Percentiles rank a stretch among this genome's conserved stretches.
Conservation (phyloP, 129 eudicot genomes). For the Solidago caesia region DNA sequence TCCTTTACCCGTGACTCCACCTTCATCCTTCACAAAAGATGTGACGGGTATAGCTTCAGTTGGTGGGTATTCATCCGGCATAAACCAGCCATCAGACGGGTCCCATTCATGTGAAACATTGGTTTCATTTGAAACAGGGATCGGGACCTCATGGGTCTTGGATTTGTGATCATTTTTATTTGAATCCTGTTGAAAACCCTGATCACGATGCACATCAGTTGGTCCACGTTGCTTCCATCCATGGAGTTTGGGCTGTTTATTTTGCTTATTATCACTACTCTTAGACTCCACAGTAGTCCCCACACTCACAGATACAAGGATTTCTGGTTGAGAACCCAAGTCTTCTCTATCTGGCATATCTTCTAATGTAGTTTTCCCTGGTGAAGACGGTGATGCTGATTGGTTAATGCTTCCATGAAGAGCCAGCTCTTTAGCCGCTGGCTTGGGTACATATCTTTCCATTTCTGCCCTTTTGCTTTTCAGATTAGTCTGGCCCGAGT, state of each 20-base stretch:
- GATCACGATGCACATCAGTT: slow-evolving; percentile 38
- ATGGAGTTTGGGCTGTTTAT: slow-evolving; percentile 49
- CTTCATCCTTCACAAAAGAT: slow-evolving; percentile 50
- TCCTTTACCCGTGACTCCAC: slow-evolving; percentile 51
- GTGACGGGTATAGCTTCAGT: slow-evolving; percentile 28
- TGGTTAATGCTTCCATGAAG: background rate
- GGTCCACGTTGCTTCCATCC: slow-evolving; percentile 63
- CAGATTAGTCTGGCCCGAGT: slow-evolving; percentile 44
- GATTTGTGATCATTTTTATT: slow-evolving; percentile 35
- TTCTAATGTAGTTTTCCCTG: slow-evolving; percentile 29
- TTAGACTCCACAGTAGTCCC: slow-evolving; percentile 37
- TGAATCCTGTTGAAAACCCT: slow-evolving; percentile 41
- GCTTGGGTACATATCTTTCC: slow-evolving; percentile 93
- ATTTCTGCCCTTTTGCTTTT: slow-evolving; percentile 95
- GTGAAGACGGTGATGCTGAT: slow-evolving; percentile 37
- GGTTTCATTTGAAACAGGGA: slow-evolving; percentile 33
- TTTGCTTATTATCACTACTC: slow-evolving; percentile 39
- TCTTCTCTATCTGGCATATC: slow-evolving; percentile 37
- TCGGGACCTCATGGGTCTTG: slow-evolving; percentile 32
- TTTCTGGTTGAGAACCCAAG: slow-evolving; percentile 27
- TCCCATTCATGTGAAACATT: slow-evolving; percentile 32
- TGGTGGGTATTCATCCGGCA: slow-evolving; percentile 42
- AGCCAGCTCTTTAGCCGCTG: slow-evolving; percentile 42
- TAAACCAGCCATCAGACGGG: slow-evolving; percentile 56
- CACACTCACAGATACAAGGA: slow-evolving; percentile 26